Conservation (phyloP, 2,329 filamentous ascomycete genomes). For the Elsinoe australis region DNA sequence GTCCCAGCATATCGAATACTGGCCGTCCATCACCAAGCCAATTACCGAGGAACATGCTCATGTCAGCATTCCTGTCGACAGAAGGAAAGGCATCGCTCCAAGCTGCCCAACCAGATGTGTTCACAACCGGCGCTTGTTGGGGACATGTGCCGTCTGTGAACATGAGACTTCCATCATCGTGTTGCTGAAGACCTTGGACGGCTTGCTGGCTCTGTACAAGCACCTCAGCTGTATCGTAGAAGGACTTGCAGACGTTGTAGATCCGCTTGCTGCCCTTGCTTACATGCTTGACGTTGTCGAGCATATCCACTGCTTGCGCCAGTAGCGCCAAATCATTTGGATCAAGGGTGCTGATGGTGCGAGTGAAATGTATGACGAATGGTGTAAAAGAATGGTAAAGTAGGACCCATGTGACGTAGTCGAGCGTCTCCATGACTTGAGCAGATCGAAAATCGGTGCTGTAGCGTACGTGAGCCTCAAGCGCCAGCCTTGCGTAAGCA, state of each 20-base stretch:
- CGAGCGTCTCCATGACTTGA: constrained; percentile 6
- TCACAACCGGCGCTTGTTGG: not conserved
- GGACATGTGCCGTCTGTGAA: constrained; percentile 2
- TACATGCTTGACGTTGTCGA: constrained; percentile 18
- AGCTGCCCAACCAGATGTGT: constrained; percentile 1
- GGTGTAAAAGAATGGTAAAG: constrained; percentile 21
- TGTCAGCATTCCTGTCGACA: constrained; percentile 8
- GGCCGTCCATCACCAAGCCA: constrained; percentile 11
- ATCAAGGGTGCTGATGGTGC: constrained; percentile 20
- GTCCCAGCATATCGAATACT: constrained; percentile 15
- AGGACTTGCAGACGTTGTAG: constrained; percentile 20
- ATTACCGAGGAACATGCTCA: constrained; percentile 15
- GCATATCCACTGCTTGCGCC: constrained; percentile 18
- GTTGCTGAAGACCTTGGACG: constrained; percentile 19
- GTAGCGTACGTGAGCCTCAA: constrained; percentile 19
- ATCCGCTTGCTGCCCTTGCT: constrained; percentile 19
- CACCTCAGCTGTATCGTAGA: constrained; percentile 18
- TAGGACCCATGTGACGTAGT: constrained; percentile 21
- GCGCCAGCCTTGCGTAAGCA: constrained; percentile 17
- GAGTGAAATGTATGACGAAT: constrained; percentile 20
- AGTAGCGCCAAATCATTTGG: constrained; percentile 16
- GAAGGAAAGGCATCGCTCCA: constrained; percentile 10
- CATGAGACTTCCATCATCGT: constrained; percentile 19
- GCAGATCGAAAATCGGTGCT: constrained; percentile 16
- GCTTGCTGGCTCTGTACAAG: constrained; percentile 19